Evolutionary conservation across 208 protist species (phyloP), one percentile per base, ranked within the genome.

Genomic region (Acanthamoeba divionensis): DNA sequence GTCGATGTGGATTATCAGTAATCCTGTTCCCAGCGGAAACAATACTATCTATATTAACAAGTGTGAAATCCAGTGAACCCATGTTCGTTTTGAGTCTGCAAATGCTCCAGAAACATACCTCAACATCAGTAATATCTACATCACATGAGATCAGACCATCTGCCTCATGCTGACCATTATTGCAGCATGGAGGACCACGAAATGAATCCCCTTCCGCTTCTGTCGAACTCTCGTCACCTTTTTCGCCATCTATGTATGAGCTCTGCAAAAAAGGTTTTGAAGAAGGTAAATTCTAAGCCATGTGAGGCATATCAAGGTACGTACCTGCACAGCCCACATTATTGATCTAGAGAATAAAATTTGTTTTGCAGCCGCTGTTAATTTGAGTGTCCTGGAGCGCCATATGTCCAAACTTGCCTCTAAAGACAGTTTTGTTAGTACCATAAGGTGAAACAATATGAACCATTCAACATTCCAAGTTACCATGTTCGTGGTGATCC

Each of bases 401-500:
- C 69, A 79, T 31, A 79, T 48, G 41, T 79, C 69, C 26, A 79
- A 48, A 33, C 36, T 50, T 79, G 69, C 41, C 45, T n/a, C 69
- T 48, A 57, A 29, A 3, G 13, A 15, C 2, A 7, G 38, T 75
- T 21, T 10, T 24, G 24, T 45, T n/a, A 45, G 13, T 21, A 24
- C 0, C 18, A 31, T 54, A 4, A 9, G 18, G 21, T 55, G 13
- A 29, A 77, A 21, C 15, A 73, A 71, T 2, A 73, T 73, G 65
- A 73, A 31, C n/a, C 33, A 26, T 15, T 38, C 33, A 38, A 29
- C 26, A 0, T 26, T 44, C 24, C 31, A 13, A 29, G 15, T 67
- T 29, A 67, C 15, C 15, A 33, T 33, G 3, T 29, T 79, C 69
- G 1, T 41, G 69, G 21, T 79, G 41, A 26, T 79, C 24, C 1